phyloP scores from a whole-genome alignment of 1,139 yeast species.

The Saccharomyces hybrid region DNA sequence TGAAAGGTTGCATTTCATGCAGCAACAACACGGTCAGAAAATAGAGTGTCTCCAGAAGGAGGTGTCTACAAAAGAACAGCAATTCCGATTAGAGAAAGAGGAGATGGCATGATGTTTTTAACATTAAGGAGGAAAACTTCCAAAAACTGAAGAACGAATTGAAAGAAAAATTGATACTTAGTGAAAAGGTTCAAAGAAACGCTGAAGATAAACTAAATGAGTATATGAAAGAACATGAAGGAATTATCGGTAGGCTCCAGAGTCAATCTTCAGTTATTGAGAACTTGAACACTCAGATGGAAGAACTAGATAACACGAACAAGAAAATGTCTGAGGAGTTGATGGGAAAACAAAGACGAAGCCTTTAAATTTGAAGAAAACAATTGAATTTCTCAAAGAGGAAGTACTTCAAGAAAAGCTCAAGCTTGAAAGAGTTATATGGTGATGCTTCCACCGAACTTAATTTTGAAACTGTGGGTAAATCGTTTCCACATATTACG shows the following conservation, averaged over 20 bases:
- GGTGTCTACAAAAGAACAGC: background rate
- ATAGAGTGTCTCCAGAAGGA: background rate
- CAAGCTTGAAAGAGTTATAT: slow-evolving; percentile 5
- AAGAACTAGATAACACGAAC: background rate
- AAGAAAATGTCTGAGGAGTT: background rate
- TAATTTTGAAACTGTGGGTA: slow-evolving; percentile 10
- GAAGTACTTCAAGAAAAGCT: background rate
- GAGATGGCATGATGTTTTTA: background rate
- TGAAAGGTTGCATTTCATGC: background rate
- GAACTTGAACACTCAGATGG: background rate
- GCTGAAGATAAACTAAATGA: background rate
- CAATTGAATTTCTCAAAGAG: background rate
- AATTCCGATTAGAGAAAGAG: background rate
- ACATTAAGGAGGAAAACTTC: background rate
- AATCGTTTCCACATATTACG: slow-evolving; percentile 11
- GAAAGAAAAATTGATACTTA: background rate
- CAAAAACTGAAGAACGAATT: slow-evolving; percentile 1
- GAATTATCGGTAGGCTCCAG: background rate
- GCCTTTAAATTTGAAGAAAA: background rate
- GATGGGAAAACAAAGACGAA: background rate
- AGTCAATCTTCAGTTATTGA: background rate
- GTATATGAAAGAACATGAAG: background rate
- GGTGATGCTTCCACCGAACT: slow-evolving; percentile 12
- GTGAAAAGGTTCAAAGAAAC: background rate
- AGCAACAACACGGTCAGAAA: background rate